phyloP scores from a whole-genome alignment of 176 grass and related monocot genomes.

The Metroxylon sagu region DNA sequence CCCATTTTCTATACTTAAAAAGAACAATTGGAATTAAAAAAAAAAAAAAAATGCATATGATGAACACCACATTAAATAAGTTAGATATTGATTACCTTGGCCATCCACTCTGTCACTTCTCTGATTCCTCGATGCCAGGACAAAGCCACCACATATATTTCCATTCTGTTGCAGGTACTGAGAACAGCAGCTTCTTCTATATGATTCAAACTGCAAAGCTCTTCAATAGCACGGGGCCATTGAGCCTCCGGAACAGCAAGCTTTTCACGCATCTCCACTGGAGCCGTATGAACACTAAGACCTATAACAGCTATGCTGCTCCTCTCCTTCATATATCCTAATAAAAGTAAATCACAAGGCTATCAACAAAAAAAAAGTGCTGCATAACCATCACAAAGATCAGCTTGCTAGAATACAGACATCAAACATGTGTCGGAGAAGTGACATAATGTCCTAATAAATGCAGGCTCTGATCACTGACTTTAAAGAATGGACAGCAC shows the following conservation, averaged over 20 bases:
- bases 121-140: slow-evolving; percentile 93
- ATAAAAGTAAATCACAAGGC: slow-evolving; percentile 16
- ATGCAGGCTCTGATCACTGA: too few species aligned
- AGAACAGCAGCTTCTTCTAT: slow-evolving; percentile 98
- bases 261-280: slow-evolving; percentile 95
- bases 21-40: too few species aligned
- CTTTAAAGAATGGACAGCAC: too few species aligned
- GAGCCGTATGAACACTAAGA: slow-evolving; percentile 83
- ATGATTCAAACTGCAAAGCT: slow-evolving; percentile 75
- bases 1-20: too few species aligned
- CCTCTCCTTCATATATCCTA: slow-evolving; percentile 97
- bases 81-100: slow-evolving; percentile 48
- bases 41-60: too few species aligned
- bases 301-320: slow-evolving; percentile 93
- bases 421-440: too few species aligned
- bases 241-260: slow-evolving; percentile 89
- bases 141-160: slow-evolving; percentile 87
- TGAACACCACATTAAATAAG: too few species aligned
- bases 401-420: too few species aligned
- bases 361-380: slow-evolving; percentile 1
- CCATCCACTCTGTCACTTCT: slow-evolving; percentile 97
- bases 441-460: too few species aligned
- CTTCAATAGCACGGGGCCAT: slow-evolving; percentile 87
- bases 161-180: slow-evolving; percentile 97
- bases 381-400: background rate